These are phyloP conservation scores for Alternaria ventricosa DNA, from an alignment of 2,329 filamentous ascomycete species.

Conservation along the genomic window DNA sequence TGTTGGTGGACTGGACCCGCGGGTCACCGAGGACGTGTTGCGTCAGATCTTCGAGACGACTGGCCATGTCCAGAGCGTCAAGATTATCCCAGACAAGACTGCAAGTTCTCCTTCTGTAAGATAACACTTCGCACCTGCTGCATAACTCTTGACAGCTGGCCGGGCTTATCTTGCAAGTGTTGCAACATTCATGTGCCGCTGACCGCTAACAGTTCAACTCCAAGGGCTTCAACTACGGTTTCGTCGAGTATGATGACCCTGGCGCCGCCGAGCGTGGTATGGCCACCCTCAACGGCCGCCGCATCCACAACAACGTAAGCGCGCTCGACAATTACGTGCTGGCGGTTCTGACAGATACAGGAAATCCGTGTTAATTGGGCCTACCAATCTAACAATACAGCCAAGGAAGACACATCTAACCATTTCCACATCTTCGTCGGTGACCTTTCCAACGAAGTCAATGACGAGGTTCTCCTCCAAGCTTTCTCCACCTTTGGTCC, in stretches of 20 bases:
- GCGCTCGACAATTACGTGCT: slow-evolving; percentile 3
- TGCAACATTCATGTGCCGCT: slow-evolving; percentile 13
- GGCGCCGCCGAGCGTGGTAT: slow-evolving; percentile 96
- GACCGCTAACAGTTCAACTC: slow-evolving; percentile 26
- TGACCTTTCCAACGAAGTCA: slow-evolving; percentile 97
- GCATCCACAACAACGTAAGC: slow-evolving; percentile 92
- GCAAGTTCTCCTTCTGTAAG: slow-evolving; percentile 64
- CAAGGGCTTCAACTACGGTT: slow-evolving; percentile 98
- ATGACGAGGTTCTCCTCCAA: slow-evolving; percentile 91
- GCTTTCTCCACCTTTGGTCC: slow-evolving; percentile 96
- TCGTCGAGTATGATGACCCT: slow-evolving; percentile 98
- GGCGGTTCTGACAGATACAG: slow-evolving; percentile 56
- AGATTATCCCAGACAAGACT: slow-evolving; percentile 99
- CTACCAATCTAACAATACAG: slow-evolving; percentile 92
- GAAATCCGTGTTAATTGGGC: slow-evolving; percentile 99
- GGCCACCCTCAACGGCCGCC: slow-evolving; percentile 92
- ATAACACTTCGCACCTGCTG: slow-evolving; percentile 17
- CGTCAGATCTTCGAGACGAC: slow-evolving; percentile 99
- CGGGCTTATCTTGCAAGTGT: slow-evolving; percentile 16
- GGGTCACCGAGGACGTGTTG: slow-evolving; percentile 94
- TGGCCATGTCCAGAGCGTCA: slow-evolving; percentile 96
- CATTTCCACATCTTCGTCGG: slow-evolving; percentile 99
- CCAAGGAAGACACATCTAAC: slow-evolving; percentile 96
- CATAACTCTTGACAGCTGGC: slow-evolving; percentile 15
- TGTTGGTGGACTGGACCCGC: slow-evolving; percentile 90